Base-by-base conservation (phyloP, 192 early-diverging fungal species). In the Spizellomyces punctatus region DNA sequence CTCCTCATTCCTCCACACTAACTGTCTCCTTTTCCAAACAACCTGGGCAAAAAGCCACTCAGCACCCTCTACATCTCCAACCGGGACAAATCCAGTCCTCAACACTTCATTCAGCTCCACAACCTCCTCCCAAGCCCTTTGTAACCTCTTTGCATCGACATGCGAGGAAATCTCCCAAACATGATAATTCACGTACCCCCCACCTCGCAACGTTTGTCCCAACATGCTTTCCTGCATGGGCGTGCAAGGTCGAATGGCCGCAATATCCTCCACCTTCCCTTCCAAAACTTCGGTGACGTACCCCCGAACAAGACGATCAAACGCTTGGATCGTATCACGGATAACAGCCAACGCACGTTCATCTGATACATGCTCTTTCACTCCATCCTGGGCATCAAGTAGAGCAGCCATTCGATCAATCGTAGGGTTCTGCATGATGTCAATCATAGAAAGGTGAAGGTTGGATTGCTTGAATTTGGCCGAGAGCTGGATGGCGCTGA, bases 201-300 rank as follows among this genome's bases (percentile, higher is more conserved):
- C 42, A 17, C 68, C 68, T 10, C 12, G 2, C 10, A 19, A 14
- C 10, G 10, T 76, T 22, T 69, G 44, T 27, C 22, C 64, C 17
- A 77, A 52, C 76, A 78, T 77, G 45, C 22, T 58, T 45, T 75
- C 66, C 66, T 78, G 76, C 58, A 75, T 62, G 27, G 63, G 68
- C 5, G 76, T 76, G 52, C 76, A 78, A 43, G 76, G 76, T 22
- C 52, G 70, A 17, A 72, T 45, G 27, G 63, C 17, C 14, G 6
- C n/a, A 27, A 47, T n/a, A 19, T 66, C 47, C 4, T 42, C 47
- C 21, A 55, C 54, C 27, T 36, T 36, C 27, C 27, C 27, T 0
- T 58, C 64, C 14, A 48, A 4, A 0, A 36, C 27, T 19, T 42
- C 60, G 5, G 60, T 9, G 41, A n/a, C 16, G 6, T 62, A 10